Base-by-base conservation (phyloP, 768 basidiomycete genomes). In the Hygrophoropsis aurantiaca region DNA sequence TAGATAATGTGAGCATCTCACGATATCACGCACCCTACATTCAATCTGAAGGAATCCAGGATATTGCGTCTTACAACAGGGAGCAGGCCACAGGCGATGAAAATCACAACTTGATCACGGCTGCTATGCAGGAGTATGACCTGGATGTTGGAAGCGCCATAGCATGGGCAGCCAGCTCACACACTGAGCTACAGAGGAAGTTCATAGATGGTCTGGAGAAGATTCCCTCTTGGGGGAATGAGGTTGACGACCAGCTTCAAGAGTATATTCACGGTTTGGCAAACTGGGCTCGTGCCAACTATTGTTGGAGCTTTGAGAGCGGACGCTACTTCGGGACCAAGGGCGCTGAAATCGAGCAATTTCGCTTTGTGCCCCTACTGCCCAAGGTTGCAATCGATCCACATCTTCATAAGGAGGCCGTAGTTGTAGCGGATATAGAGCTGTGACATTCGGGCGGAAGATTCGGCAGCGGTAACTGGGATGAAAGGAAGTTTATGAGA, bases 31-130 rank as follows among this genome's bases (percentile, higher is more conserved):
- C 39, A 7, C 36, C 7, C n/a, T 38, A 42, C 36, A 8, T 47
- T 49, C 42, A 51, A 18, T 43, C 54, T 26, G 21, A 36, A 5
- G 21, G 37, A 11, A 19, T 16, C 21, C 40, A 68, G 72, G 72
- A 74, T 37, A 46, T 72, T 11, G 60, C 50, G 34, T 72, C 71
- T 1, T 70, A 65, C 51, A 69, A 64, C 44, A 51, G 57, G 19
- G 71, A 73, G 47, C 63, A 67, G 47, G 64, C 64, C 10, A 46
- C 53, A 1, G 69, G 68, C 8, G 58, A 64, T 27, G 64, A 66
- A 9, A 49, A 49, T 13, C 64, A 70, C 47, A 72, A 73, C 49
- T 44, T 66, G 18, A 46, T 74, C 8, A 68, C 64, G 4, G 52
- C 65, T 11, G 51, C 65, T 32, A 73, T 72, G 69, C 42, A 50